Percentiles rank a stretch among this genome's conserved stretches.
Evolutionary conservation across 2,329 filamentous ascomycete genomes (phyloP).

Genomic region (Boeremia lycopersici): DNA sequence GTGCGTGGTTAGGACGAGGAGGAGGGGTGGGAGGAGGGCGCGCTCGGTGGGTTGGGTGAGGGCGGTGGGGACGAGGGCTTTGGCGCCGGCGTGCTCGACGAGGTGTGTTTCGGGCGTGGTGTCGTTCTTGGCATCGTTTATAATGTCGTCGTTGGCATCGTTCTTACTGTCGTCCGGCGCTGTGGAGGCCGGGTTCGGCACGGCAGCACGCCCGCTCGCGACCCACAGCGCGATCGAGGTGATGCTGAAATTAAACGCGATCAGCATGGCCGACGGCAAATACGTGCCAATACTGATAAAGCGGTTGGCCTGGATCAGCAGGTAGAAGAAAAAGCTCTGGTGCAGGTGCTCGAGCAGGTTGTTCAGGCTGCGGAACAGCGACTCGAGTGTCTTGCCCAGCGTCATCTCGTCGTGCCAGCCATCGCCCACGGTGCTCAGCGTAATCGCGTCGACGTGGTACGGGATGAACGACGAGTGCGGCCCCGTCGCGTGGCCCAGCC

Average conservation of each 20-base stretch:
- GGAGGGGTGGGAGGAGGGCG: conserved; percentile 73
- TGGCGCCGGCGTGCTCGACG: conserved; percentile 43
- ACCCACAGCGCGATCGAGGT: conserved; percentile 96
- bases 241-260: conserved; percentile 93
- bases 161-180: conserved; percentile 41
- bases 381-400: conserved; percentile 86
- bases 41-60: conserved; percentile 60
- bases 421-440: conserved; percentile 84
- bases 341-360: conserved; percentile 96
- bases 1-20: conserved; percentile 74
- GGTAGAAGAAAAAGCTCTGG: conserved; percentile 99
- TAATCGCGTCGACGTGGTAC: conserved; percentile 96
- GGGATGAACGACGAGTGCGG: conserved; percentile 96
- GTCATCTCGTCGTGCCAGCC: conserved; percentile 99
- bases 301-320: conserved; percentile 86
- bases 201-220: conserved; percentile 68
- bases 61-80: conserved; percentile 48
- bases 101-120: conserved; percentile 21
- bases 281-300: conserved; percentile 99
- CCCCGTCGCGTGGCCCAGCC: conserved; percentile 84
- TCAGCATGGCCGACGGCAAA: conserved; percentile 93
- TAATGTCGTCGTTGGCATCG: conserved; percentile 58
- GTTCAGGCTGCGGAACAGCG: conserved; percentile 90
- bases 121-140: conserved; percentile 6
- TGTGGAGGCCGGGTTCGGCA: conserved; percentile 36